Conservation (phyloP, 768 basidiomycete species). For the Collybia sordida region DNA sequence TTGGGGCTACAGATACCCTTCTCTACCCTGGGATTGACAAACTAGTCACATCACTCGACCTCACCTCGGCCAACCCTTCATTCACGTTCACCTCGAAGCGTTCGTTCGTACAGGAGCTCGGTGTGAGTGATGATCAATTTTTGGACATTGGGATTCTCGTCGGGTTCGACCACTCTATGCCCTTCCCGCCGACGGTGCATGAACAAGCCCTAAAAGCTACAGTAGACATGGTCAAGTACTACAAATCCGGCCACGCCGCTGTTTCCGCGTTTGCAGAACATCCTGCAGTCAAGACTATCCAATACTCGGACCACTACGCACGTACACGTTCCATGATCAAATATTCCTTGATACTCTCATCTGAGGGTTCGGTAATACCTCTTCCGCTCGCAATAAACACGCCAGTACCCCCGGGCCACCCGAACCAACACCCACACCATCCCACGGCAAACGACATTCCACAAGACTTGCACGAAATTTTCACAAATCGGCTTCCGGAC, state of each 20-base stretch:
- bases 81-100: slow-evolving; percentile 89
- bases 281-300: slow-evolving; percentile 74
- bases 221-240: slow-evolving; percentile 90
- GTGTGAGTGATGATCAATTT: slow-evolving; percentile 84
- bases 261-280: slow-evolving; percentile 78
- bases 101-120: slow-evolving; percentile 54
- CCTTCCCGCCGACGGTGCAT: slow-evolving; percentile 81
- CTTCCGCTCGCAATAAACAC: slow-evolving; percentile 69
- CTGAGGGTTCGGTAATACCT: slow-evolving; percentile 80
- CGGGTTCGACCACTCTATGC: slow-evolving; percentile 78
- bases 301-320: slow-evolving; percentile 85
- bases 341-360: slow-evolving; percentile 86
- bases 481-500: slow-evolving; percentile 91
- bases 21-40: slow-evolving; percentile 87
- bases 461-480: slow-evolving; percentile 88
- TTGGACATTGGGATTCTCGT: slow-evolving; percentile 91
- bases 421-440: slow-evolving; percentile 61
- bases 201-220: slow-evolving; percentile 82
- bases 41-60: slow-evolving; percentile 86
- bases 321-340: slow-evolving; percentile 90
- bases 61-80: slow-evolving; percentile 60
- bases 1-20: slow-evolving; percentile 86
- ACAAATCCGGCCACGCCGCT: slow-evolving; percentile 85
- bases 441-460: slow-evolving; percentile 89
- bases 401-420: slow-evolving; percentile 46